phyloP scores from a whole-genome alignment of 257 asterid species.

The Solanum pinnatisectum region DNA sequence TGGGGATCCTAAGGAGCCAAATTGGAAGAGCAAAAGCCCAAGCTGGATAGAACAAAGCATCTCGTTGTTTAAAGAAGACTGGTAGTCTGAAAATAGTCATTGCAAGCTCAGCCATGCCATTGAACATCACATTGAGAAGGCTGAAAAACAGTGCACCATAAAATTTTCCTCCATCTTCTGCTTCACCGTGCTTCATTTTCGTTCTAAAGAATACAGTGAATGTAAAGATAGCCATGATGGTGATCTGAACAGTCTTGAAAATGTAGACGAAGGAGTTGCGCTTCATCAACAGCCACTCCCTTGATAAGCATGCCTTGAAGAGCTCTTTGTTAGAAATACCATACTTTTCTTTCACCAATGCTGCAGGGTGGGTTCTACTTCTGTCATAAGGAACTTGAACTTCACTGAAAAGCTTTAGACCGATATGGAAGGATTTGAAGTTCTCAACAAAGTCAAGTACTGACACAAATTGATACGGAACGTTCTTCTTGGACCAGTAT shows the following conservation, averaged over 20 bases:
- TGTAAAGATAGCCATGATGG: constrained; percentile 56
- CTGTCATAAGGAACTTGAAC: constrained; percentile 42
- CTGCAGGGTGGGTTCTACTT: constrained; percentile 53
- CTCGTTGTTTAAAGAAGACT: constrained; percentile 60
- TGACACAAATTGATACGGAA: constrained; percentile 31
- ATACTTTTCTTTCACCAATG: constrained; percentile 46
- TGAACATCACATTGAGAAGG: constrained; percentile 63
- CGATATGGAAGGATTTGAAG: constrained; percentile 36
- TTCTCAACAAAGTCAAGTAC: constrained; percentile 29
- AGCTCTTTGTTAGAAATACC: constrained; percentile 59
- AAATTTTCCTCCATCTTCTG: constrained; percentile 51
- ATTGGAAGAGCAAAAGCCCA: constrained; percentile 71
- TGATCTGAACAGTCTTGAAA: constrained; percentile 59
- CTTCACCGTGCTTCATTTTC: constrained; percentile 43
- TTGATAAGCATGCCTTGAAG: constrained; percentile 49
- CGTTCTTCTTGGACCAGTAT: constrained; percentile 45
- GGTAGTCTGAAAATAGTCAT: constrained; percentile 62
- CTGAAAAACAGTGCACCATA: constrained; percentile 63
- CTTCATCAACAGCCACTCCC: constrained; percentile 64
- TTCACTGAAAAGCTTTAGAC: constrained; percentile 35
- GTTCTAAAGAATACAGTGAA: constrained; percentile 69
- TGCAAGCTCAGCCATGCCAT: constrained; percentile 69
- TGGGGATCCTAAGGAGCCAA: constrained; percentile 59
- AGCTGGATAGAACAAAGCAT: constrained; percentile 53
- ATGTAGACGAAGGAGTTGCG: constrained; percentile 55